Base-by-base conservation (phyloP, 768 basidiomycete genomes). In the Hygrophorus russula region DNA sequence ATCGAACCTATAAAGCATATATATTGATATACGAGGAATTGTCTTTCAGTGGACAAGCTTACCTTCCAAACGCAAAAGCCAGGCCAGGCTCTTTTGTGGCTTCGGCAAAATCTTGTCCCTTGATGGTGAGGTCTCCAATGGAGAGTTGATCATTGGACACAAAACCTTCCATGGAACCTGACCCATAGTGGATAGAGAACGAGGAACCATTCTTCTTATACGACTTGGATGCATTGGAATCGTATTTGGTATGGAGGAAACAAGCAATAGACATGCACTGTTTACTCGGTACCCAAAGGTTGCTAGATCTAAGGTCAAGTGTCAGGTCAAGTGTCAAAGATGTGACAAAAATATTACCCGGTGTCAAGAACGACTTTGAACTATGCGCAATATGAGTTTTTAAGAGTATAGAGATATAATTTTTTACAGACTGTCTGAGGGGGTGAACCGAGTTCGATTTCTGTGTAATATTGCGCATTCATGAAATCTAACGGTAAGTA, bases 361-460 rank as follows among this genome's bases (percentile, higher is more conserved):
- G 94, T 96, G 60, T 97, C 93, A 46, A 97, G 77, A 47, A 96
- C 79, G 55, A 96, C 92, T 65, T 94, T 92, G 74, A 93, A 94
- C 76, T 82, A 52, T 24, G 46, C 36, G 40, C 5, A 42, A 45
- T 27, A 14, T 44, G 40, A 29, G 45, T 30, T 42, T 47, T 12
- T n/a, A 30, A 12, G 29, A 42, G 2, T 40, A 10, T 38, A 44
- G 20, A 34, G 18, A 44, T 39, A 14, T 3, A 41, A 38, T 6
- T 46, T 5, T 20, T 28, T 34, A 64, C 80, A 58, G 59, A 85
- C 83, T 3, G 56, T 65, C 62, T 98, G 94, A 29, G 90, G 74
- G 15, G 94, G 94, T 0, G 69, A 73, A 12, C 94, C 94, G 43
- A 97, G 59, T 1, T 69, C 57, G 47, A 98, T 94, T 49, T 91